These are phyloP conservation scores for Stachybotrys chlorohalonatus DNA, from an alignment of 2,329 filamentous ascomycete genomes.

Conservation along the genomic window DNA sequence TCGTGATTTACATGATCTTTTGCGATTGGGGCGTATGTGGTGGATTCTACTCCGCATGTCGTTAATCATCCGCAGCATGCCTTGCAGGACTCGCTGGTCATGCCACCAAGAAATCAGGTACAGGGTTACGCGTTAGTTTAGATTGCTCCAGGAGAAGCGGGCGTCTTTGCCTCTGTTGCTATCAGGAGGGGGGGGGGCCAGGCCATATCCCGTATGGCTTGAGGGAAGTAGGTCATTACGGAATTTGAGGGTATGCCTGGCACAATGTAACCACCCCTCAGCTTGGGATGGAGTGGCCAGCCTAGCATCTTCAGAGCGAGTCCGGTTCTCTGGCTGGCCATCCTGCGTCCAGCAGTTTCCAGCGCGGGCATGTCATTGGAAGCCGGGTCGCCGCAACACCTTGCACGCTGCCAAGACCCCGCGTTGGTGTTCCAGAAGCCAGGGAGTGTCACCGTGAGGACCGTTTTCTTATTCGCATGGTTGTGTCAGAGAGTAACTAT, in stretches of 20 bases:
- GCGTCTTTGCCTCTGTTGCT: background rate
- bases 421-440: background rate
- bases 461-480: no score
- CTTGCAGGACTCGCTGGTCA: constrained; percentile 18
- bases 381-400: background rate
- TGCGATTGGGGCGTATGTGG: background rate
- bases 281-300: background rate
- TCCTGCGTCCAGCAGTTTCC: background rate
- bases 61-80: constrained; percentile 9
- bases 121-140: background rate
- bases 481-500: no score
- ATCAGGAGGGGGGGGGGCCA: background rate
- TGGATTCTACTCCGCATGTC: background rate
- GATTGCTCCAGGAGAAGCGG: background rate
- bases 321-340: background rate
- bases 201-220: no score
- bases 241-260: no score
- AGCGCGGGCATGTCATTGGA: background rate
- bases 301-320: background rate
- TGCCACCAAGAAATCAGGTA: constrained; percentile 7
- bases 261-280: no score
- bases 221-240: no score
- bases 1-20: background rate
- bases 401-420: background rate
- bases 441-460: background rate